Base-by-base conservation (phyloP, 2,329 filamentous ascomycete species). In the Xylaria sp. region DNA sequence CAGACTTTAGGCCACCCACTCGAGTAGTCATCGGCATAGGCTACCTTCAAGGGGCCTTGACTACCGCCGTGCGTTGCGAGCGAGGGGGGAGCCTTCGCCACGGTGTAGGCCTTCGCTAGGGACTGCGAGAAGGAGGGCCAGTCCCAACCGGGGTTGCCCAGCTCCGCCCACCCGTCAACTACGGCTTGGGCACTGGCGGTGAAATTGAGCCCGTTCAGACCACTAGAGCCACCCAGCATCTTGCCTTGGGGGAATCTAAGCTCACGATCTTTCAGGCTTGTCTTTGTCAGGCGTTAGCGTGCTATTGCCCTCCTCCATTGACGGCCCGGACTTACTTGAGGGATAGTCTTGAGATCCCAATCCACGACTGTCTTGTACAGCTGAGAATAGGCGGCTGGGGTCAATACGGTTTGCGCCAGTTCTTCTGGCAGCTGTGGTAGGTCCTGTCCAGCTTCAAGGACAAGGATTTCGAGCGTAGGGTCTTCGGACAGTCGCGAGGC, bases 141-240 rank as follows among this genome's bases (percentile, higher is more conserved):
- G 1, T 65, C 66, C 69, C 72, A 74, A 11, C 71, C 70, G 0
- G 64, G 62, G 32, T 73, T 74, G 7, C 69, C 70, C 3, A 74
- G 50, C 1, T 12, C 50, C 6, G 54, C 58, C 70, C 71, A 73
- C 2, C 64, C 68, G 11, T 73, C 59, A 27, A 69, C 30, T n/a
- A 57, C 45, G 2, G 63, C 34, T 27, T 69, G 64, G 11, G 70
- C 63, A 0, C 34, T 68, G 7, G 63, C 24, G 17, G 39, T 45
- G 24, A 74, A 69, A 2, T 53, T 17, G n/a, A 69, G 53, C 0
- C 62, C 61, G 50, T 74, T 73, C 0, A 74, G 8, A 4, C 47
- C 68, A 56, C 71, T 72, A 3, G 64, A 69, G 2, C 71, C 71
- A 8, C 72, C 72, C 3, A 73, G 36, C 24, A 69, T 12, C 4